Evolutionary conservation across 2,329 filamentous ascomycete species (phyloP).

Genomic region (Pseudogymnoascus sp.): DNA sequence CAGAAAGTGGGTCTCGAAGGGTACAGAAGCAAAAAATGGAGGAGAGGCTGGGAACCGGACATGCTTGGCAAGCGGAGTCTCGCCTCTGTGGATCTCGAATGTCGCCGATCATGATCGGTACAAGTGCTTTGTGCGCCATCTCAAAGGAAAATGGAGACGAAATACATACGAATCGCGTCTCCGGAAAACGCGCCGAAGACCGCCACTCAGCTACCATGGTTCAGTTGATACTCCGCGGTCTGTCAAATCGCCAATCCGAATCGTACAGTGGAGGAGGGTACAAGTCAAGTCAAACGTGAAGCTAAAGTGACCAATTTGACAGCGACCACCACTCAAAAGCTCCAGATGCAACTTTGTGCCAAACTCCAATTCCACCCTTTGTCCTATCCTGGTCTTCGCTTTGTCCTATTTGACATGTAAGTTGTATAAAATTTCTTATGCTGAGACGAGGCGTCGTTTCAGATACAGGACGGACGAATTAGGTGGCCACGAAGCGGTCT

Average conservation of each 20-base stretch:
- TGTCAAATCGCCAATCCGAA: slow-evolving; percentile 1
- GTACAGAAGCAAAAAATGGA: slow-evolving; percentile 4
- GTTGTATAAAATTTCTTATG: slow-evolving; percentile 5
- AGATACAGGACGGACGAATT: slow-evolving; percentile 2
- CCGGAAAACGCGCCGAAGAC: not conserved
- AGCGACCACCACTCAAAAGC: not conserved
- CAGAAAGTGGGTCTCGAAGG: not conserved
- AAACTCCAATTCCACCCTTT: not conserved
- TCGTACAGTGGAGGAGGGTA: not conserved
- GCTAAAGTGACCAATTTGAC: slow-evolving; percentile 3
- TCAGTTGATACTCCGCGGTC: not conserved
- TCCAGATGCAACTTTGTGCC: not conserved
- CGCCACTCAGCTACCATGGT: not conserved
- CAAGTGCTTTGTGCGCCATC: not conserved
- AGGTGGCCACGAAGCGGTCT: slow-evolving; percentile 4
- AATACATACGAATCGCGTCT: not conserved
- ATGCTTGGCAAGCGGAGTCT: not conserved
- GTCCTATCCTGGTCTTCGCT: not conserved
- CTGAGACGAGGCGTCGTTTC: slow-evolving; percentile 4
- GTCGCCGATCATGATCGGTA: not conserved
- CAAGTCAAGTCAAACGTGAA: not conserved
- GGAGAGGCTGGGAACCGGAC: not conserved
- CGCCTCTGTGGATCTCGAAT: not conserved
- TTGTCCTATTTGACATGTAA: not conserved
- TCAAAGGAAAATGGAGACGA: not conserved